Evolutionary conservation across 306 rosid genomes (phyloP).

Genomic region (Nissolia schottii): DNA sequence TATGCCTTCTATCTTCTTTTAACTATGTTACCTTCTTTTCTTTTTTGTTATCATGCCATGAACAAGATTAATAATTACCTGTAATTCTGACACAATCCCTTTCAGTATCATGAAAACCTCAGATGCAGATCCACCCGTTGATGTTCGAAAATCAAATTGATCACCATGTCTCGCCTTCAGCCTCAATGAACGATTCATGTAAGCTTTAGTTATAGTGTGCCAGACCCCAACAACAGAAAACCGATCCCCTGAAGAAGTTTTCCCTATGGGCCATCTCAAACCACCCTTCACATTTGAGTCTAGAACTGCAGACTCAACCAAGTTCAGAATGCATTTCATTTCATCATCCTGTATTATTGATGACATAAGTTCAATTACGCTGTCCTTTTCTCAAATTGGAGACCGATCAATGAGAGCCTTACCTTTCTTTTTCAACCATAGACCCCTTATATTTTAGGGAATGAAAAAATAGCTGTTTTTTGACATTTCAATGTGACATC

Average conservation of each 20-base stretch:
- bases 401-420: neutral
- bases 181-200: slow-evolving; percentile 28
- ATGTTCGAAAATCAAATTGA: slow-evolving; percentile 40
- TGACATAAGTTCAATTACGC: neutral
- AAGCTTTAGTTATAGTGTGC: slow-evolving; percentile 32
- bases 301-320: slow-evolving; percentile 42
- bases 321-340: slow-evolving; percentile 32
- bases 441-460: neutral
- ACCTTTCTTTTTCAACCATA: neutral
- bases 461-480: neutral
- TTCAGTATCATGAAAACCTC: slow-evolving; percentile 39
- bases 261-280: slow-evolving; percentile 60
- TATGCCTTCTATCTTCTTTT: neutral
- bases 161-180: slow-evolving; percentile 44
- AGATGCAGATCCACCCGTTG: slow-evolving; percentile 35
- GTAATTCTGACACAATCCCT: slow-evolving; percentile 26
- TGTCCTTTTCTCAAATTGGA: neutral
- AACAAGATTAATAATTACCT: slow-evolving; percentile 18
- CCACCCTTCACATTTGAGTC: slow-evolving; percentile 59
- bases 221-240: slow-evolving; percentile 41
- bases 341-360: slow-evolving; percentile 47
- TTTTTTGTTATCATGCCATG: neutral
- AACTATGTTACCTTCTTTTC: neutral
- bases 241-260: slow-evolving; percentile 33
- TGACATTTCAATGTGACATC: neutral